Conservation (phyloP, 2,329 filamentous ascomycete genomes). For the Zalaria sp. region DNA sequence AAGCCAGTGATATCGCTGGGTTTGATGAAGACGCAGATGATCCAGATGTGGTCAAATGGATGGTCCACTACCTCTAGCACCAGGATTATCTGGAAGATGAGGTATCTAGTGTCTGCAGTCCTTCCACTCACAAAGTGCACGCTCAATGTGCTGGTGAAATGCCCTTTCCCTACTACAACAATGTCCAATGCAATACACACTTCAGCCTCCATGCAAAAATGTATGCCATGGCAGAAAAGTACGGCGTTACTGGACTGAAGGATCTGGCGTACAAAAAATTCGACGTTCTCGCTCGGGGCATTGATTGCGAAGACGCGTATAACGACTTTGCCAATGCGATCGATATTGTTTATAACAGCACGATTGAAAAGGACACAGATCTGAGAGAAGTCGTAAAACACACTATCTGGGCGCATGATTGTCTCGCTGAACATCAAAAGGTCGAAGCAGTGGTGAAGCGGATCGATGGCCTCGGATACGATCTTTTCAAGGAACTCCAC, state of each 20-base stretch:
- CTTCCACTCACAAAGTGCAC: neutral
- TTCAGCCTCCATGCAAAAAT: constrained; percentile 9
- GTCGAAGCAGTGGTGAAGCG: too few relatives aligned
- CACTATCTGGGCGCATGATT: too few relatives aligned
- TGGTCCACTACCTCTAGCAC: constrained; percentile 15
- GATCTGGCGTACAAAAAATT: constrained; percentile 12
- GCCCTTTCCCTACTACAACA: constrained; percentile 8
- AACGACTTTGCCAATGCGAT: constrained; percentile 9
- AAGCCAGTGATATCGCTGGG: too few relatives aligned
- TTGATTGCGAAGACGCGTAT: too few relatives aligned
- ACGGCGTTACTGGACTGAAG: constrained; percentile 12
- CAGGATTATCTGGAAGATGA: constrained; percentile 5
- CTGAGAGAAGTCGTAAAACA: constrained; percentile 14
- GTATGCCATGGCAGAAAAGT: constrained; percentile 12
- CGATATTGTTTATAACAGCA: constrained; percentile 13
- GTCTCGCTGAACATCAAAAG: too few relatives aligned
- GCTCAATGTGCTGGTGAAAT: neutral
- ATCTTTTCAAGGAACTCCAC: too few relatives aligned
- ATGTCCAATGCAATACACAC: constrained; percentile 11
- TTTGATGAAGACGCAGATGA: constrained; percentile 8
- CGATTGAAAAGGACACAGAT: constrained; percentile 14
- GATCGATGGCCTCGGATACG: too few relatives aligned
- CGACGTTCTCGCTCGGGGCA: constrained; percentile 11
- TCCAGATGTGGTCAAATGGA: constrained; percentile 11
- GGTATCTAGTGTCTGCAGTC: too few relatives aligned